Conservation (phyloP, 768 basidiomycete species). For the Scleroderma bovista region DNA sequence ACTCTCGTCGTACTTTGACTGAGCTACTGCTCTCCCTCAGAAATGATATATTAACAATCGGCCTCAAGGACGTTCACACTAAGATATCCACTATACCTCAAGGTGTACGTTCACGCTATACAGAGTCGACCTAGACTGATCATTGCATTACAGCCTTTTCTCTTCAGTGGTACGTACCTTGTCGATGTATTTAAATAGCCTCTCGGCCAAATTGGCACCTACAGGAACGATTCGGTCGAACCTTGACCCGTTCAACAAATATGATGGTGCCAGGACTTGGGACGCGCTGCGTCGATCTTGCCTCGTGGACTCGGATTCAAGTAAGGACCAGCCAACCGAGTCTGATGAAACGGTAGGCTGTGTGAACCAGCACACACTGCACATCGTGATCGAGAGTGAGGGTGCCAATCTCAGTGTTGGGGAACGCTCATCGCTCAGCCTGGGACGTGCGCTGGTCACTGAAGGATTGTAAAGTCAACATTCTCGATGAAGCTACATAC, state of each 20-base stretch:
- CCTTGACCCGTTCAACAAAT: conserved; percentile 55
- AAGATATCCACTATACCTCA: conserved; percentile 65
- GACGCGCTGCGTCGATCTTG: conserved; percentile 66
- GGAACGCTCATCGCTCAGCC: conserved; percentile 45
- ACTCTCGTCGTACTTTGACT: neutral
- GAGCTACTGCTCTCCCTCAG: conserved; percentile 24
- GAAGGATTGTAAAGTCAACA: conserved; percentile 42
- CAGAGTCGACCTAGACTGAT: neutral
- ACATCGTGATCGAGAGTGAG: conserved; percentile 47
- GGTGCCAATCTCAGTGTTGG: conserved; percentile 46
- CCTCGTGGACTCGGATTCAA: conserved; percentile 26
- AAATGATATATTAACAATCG: conserved; percentile 63
- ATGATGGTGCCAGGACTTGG: conserved; percentile 61
- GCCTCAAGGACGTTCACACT: conserved; percentile 55
- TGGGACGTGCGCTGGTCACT: conserved; percentile 53
- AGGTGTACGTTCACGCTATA: conserved; percentile 39
- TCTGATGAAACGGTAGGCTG: conserved; percentile 23
- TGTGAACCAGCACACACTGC: conserved; percentile 40
- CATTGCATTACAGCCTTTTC: conserved; percentile 37
- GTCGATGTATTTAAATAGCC: conserved; percentile 21
- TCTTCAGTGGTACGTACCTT: conserved; percentile 46
- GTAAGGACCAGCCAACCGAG: conserved; percentile 17
- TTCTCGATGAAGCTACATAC: conserved; percentile 40
- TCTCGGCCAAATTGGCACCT: conserved; percentile 25
- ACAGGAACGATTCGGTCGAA: conserved; percentile 54